Base-by-base conservation (phyloP, 805 yeast genomes). In the Saccharomyces jurei region DNA sequence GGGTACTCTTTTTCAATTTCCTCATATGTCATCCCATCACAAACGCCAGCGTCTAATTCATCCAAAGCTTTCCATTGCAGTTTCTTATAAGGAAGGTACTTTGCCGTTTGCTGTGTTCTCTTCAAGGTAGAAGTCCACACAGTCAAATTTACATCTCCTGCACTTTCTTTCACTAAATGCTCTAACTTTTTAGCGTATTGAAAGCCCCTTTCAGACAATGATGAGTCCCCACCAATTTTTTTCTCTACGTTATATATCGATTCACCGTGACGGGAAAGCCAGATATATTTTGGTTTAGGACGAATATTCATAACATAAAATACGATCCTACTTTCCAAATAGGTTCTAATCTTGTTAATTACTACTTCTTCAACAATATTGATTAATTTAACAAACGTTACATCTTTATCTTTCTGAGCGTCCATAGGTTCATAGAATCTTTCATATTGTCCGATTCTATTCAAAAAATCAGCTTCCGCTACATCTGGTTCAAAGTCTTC, bases 211-310 rank as follows among this genome's bases (percentile, higher is more conserved):
- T 84, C 86, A 50, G 92, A 84, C 52, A 92, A 75, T 61, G 84
- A 81, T 2, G 96, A 87, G 73, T 92, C 97, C 22, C 98, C 99
- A 32, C 99, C 99, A 59, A 94, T 88, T 70, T 89, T 89, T 30
- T 97, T 97, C 50, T 90, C 90, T 55, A 94, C 77, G 69, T 94
- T 94, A 73, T 85, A 94, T 67, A 83, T 84, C 2, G 96, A 86
- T 72, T 94, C 99, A 28, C 99, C 99, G 66, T 94, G 99, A 63
- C 99, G 81, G 50, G 96, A 88, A 50, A 94, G 77, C 92, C 96
- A 94, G 57, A 94, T 90, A 59, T 86, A 81, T 58, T 98, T 80
- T 28, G 97, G 96, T 68, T 89, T 88, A 62, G 90, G 87, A 69
- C 91, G 97, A 61, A 94, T 75, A 66, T 94, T 94, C 97, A 94